These are phyloP conservation scores for Austroboletus niveus DNA, from an alignment of 1,284 basidiomycete genomes.

Conservation along the genomic window DNA sequence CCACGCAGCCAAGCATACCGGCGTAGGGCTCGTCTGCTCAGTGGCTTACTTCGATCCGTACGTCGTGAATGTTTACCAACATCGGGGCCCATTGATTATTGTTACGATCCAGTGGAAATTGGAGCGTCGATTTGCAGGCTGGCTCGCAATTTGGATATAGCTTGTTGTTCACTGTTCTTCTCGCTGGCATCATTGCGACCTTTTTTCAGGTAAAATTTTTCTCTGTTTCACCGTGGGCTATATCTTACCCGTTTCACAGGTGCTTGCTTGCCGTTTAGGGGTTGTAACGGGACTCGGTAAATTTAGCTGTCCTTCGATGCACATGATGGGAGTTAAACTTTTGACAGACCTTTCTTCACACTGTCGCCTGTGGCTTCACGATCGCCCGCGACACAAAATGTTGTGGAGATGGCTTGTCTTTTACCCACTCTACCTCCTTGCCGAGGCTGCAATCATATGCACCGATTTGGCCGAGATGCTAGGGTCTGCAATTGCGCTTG, in stretches of 20 bases:
- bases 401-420: constrained; percentile 50
- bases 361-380: constrained; percentile 55
- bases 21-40: constrained; percentile 50
- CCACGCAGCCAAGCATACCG: constrained; percentile 45
- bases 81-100: constrained; percentile 1
- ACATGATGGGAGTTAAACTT: neutral
- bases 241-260: constrained; percentile 29
- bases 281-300: constrained; percentile 51
- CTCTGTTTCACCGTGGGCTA: neutral
- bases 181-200: constrained; percentile 67
- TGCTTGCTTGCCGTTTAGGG: constrained; percentile 45
- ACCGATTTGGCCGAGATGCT: constrained; percentile 63
- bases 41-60: constrained; percentile 59
- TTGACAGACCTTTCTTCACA: constrained; percentile 50
- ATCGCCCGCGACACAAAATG: constrained; percentile 45
- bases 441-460: constrained; percentile 70
- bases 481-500: constrained; percentile 73
- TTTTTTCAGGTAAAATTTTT: constrained; percentile 47
- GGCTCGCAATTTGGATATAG: constrained; percentile 69
- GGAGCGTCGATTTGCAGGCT: constrained; percentile 57
- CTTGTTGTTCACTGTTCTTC: constrained; percentile 70
- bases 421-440: constrained; percentile 52
- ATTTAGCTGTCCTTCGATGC: neutral
- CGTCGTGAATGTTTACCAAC: constrained; percentile 16
- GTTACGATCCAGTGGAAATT: constrained; percentile 46